Base-by-base conservation (phyloP, 192 early-diverging fungal genomes). In the Glomus cerebriforme region DNA sequence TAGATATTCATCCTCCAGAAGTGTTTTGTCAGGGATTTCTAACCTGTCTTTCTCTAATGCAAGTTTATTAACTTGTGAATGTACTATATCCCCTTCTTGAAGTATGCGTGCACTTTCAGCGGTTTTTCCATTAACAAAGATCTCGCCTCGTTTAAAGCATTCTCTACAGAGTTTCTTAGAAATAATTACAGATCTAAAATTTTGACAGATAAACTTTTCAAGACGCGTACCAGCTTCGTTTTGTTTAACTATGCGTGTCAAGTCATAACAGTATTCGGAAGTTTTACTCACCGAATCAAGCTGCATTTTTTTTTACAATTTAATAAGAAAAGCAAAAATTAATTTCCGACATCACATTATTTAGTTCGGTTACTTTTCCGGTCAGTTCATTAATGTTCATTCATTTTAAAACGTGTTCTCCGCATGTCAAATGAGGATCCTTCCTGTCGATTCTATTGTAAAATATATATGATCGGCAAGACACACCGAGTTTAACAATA, bases 151-250 rank as follows among this genome's bases (percentile, higher is more conserved):
- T 58, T 49, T 73, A 32, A 73, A 54, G 47, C 72, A 73, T 13
- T 58, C 39, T 2, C 47, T 27, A 58, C 72, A 73, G 6, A 73
- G 49, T 24, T 59, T n/a, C 31, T 58, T 47, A 12, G 72, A 73
- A 58, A 73, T 26, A 49, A 73, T 45, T 73, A 73, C 10, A 58
- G n/a, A n/a, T 19, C 72, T 37, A 58, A 73, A 73, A 73, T 73
- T 47, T 17, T 47, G 10, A 47, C 26, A 58, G 7, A 73, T 10
- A 59, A 73, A 58, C 17, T 73, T 73, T 73, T 73, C 54, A 19
- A 59, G 24, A 73, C 72, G 72, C 47, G 43, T 47, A 59, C 34
- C 34, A 19, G 27, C 9, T 22, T 73, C 72, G 3, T 73, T 54
- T 54, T 54, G 59, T 71, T 75, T 62, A 81, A 81, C 19, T 54